A percentile compares a stretch with the other conserved stretches of the same genome.
These are phyloP conservation scores for Trichosporon sp. DNA, from an alignment of 1,284 basidiomycete genomes.

Conservation along the genomic window DNA sequence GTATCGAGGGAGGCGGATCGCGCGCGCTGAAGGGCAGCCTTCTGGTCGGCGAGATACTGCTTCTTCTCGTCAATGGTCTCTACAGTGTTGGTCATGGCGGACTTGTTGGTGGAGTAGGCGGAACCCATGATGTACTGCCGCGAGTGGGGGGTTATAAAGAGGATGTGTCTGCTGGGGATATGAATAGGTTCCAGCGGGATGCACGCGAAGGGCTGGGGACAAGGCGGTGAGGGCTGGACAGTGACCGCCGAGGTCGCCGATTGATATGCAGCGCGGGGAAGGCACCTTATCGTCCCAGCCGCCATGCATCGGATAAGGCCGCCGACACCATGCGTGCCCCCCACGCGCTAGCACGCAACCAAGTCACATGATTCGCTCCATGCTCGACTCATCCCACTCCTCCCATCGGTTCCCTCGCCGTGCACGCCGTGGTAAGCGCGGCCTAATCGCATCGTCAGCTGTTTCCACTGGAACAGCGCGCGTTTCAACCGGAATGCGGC, in stretches of 20 bases:
- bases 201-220: background rate
- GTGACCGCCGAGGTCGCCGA: constrained; percentile 19
- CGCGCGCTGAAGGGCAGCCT: background rate
- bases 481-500: background rate
- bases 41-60: constrained; percentile 22
- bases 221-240: background rate
- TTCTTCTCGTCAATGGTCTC: constrained; percentile 26
- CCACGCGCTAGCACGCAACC: background rate
- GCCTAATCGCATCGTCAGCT: background rate
- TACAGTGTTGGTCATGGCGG: constrained; percentile 8
- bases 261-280: constrained; percentile 7
- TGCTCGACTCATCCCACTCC: too few relatives aligned
- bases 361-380: background rate
- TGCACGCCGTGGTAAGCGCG: background rate
- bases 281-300: constrained; percentile 13
- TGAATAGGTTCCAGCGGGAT: background rate
- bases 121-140: constrained; percentile 19
- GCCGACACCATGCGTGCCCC: background rate
- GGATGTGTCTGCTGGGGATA: constrained; percentile 4
- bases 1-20: background rate
- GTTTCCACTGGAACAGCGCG: background rate
- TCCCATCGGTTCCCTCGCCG: background rate
- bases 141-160: background rate
- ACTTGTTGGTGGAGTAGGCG: constrained; percentile 6
- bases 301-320: background rate